Base-by-base conservation (phyloP, 306 rosid species). In the Malus sylvestris region DNA sequence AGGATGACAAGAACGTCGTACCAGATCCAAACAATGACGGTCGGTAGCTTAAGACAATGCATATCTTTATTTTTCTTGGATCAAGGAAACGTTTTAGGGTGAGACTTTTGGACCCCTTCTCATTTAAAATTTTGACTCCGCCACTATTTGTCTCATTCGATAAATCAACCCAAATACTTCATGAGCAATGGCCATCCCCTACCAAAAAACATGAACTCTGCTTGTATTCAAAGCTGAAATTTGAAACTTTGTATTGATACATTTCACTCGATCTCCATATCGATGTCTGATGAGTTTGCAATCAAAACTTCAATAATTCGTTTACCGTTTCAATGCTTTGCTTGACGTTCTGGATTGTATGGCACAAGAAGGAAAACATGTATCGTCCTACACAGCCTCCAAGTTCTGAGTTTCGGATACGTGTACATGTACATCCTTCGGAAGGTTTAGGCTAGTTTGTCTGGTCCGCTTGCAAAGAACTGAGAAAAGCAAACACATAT, bases 391-490 rank as follows among this genome's bases (percentile, higher is more conserved):
- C 16, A 61, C 18, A 42, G 87, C 90, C 77, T 87, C 84, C 83
- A 87, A 67, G 82, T 90, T 79, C 77, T 83, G 85, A 20, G 73
- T 81, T 73, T 82, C 86, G 3, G 89, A 66, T 38, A 76, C 70
- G 83, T 89, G 55, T 51, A 51, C 55, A 51, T 51, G 53, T 49
- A 49, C 53, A 15, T 49, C 74, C 83, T 81, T 89, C 14, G 63
- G 27, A 80, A 88, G 87, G 85, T 71, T 70, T 60, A 96, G 93
- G 61, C 87, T 33, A 51, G 82, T 85, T 75, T 96, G 98, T 51
- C 46, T 89, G 70, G 83, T 71, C 62, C 81, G 83, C 88, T 88
- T 92, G 83, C 84, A 52, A 74, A 80, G 73, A 62, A 70, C 97
- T 90, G 79, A 68, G 68, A 59, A 84, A 23, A 59, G 59, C 44